Evolutionary conservation across 2,329 filamentous ascomycete genomes (phyloP).

Genomic region (Davidsoniella eucalypti): DNA sequence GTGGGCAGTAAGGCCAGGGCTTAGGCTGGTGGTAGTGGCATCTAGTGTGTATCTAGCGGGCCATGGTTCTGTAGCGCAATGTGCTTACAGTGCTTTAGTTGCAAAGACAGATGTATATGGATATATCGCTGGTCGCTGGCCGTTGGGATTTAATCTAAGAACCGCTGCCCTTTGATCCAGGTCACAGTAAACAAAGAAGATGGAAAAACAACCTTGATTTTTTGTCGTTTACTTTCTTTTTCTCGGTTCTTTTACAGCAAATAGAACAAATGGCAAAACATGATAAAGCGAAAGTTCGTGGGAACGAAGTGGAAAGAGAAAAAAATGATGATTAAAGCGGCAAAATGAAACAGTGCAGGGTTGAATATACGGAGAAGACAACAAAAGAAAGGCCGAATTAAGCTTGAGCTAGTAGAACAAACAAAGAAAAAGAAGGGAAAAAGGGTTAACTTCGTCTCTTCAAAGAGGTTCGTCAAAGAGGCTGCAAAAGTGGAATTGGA

Average conservation of each 20-base stretch:
- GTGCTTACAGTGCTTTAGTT: too few species aligned
- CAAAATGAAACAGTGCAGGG: constrained; percentile 3
- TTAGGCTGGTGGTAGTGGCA: too few species aligned
- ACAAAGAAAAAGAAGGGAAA: constrained; percentile 1
- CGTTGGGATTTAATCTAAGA: too few species aligned
- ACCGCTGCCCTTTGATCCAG: too few species aligned
- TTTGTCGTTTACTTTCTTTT: neutral
- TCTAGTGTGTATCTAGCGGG: too few species aligned
- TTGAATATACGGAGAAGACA: neutral
- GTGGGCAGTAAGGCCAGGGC: too few species aligned
- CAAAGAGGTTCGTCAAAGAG: neutral
- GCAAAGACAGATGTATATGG: too few species aligned
- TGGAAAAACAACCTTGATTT: too few species aligned
- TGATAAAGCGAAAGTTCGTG: neutral
- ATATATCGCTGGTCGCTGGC: too few species aligned
- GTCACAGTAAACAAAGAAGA: too few species aligned
- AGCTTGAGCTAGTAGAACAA: neutral
- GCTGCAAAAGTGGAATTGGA: too few species aligned
- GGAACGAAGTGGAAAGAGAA: constrained; percentile 1
- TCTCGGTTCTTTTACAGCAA: neutral
- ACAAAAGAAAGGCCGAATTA: neutral
- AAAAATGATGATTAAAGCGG: constrained; percentile 2
- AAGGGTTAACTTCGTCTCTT: neutral
- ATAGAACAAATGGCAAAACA: constrained; percentile 4
- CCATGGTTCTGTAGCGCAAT: too few species aligned